phyloP scores from a whole-genome alignment of 169 alveolate genomes.

The Babesia bovis region DNA sequence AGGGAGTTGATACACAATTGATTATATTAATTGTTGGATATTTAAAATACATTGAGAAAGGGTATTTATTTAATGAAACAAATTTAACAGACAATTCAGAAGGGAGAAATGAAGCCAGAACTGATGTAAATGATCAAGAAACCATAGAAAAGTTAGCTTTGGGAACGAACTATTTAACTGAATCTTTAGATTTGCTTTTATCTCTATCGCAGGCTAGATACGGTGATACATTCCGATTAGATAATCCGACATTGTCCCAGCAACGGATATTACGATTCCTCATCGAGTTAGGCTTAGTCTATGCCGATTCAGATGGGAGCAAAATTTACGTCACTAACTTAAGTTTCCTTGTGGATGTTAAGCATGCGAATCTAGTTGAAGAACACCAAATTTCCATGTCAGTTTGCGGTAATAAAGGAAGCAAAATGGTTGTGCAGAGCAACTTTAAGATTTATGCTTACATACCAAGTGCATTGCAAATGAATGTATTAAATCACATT shows the following conservation, averaged over 20 bases:
- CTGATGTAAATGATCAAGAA: slow-evolving; percentile 23
- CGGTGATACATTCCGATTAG: slow-evolving; percentile 73
- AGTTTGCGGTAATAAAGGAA: slow-evolving; percentile 19
- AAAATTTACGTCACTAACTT: slow-evolving; percentile 66
- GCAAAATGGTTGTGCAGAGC: slow-evolving; percentile 84
- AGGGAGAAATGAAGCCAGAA: slow-evolving; percentile 1
- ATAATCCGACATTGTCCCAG: slow-evolving; percentile 73
- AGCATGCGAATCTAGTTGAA: background rate
- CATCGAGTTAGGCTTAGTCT: slow-evolving; percentile 75
- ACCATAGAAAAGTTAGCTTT: slow-evolving; percentile 40
- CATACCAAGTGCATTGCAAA: slow-evolving; percentile 84
- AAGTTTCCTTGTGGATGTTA: slow-evolving; percentile 50
- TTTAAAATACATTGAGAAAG: slow-evolving; percentile 71
- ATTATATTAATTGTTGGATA: slow-evolving; percentile 75
- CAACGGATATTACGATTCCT: slow-evolving; percentile 73
- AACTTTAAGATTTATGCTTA: slow-evolving; percentile 86
- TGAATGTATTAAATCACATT: slow-evolving; percentile 80
- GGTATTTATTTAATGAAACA: slow-evolving; percentile 13
- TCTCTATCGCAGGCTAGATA: slow-evolving; percentile 73
- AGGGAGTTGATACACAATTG: slow-evolving; percentile 77
- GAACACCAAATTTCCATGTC: slow-evolving; percentile 26
- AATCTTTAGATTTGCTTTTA: slow-evolving; percentile 69
- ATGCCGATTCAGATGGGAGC: slow-evolving; percentile 39
- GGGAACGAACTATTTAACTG: slow-evolving; percentile 62
- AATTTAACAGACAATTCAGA: background rate